Percentiles rank a stretch among this genome's conserved stretches.
These are phyloP conservation scores for Cyclostephanos invisitatus DNA, from an alignment of 108 stramenopile genomes.

Conservation along the genomic window DNA sequence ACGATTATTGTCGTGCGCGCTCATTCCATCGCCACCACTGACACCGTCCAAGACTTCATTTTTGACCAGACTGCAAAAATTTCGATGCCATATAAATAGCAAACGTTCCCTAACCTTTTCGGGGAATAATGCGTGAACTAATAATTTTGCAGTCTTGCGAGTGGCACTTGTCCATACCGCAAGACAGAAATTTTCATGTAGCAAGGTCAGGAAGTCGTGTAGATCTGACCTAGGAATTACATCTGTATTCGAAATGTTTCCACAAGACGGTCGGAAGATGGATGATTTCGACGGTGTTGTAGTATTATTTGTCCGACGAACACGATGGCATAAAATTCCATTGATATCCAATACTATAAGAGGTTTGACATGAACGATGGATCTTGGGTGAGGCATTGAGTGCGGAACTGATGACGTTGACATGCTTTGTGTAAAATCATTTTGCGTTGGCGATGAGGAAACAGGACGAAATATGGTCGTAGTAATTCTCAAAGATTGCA, in stretches of 20 bases:
- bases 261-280: slow-evolving; percentile 47
- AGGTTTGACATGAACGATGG: slow-evolving; percentile 57
- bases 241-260: slow-evolving; percentile 60
- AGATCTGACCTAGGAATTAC: slow-evolving; percentile 70
- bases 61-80: slow-evolving; percentile 41
- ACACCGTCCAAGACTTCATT: slow-evolving; percentile 20
- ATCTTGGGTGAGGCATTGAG: slow-evolving; percentile 13
- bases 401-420: slow-evolving; percentile 9
- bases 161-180: slow-evolving; percentile 87
- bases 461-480: slow-evolving; percentile 7
- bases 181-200: slow-evolving; percentile 63
- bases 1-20: not conserved
- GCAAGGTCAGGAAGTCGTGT: slow-evolving; percentile 42
- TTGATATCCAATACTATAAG: slow-evolving; percentile 81
- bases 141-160: slow-evolving; percentile 57
- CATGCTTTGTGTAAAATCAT: not conserved
- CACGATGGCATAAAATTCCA: slow-evolving; percentile 83
- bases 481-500: slow-evolving; percentile 6
- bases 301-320: slow-evolving; percentile 34
- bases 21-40: not conserved
- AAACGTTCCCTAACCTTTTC: slow-evolving; percentile 46
- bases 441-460: not conserved
- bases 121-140: slow-evolving; percentile 61
- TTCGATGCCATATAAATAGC: slow-evolving; percentile 79
- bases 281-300: slow-evolving; percentile 2